Evolutionary conservation across 2,329 filamentous ascomycete species (phyloP).

Genomic region (Alternaria postmessia): DNA sequence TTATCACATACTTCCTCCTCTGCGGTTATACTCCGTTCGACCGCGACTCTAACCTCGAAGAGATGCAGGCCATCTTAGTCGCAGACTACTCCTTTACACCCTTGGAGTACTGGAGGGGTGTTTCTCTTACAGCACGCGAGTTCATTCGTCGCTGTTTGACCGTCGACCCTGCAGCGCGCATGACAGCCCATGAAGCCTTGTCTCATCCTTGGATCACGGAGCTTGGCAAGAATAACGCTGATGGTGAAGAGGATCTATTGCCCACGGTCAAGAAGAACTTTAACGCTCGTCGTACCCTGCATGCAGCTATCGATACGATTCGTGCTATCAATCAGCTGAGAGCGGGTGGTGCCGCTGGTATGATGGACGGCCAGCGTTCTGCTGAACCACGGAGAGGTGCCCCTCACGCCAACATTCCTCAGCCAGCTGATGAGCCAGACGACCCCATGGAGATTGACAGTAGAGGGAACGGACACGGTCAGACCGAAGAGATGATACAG

Average conservation of each 20-base stretch:
- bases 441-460: slow-evolving; percentile 61
- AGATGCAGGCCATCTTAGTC: slow-evolving; percentile 98
- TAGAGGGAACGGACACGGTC: slow-evolving; percentile 66
- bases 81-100: slow-evolving; percentile 97
- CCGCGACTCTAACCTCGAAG: slow-evolving; percentile 94
- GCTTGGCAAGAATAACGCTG: slow-evolving; percentile 56
- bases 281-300: slow-evolving; percentile 70
- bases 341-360: slow-evolving; percentile 64
- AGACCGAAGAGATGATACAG: slow-evolving; percentile 68
- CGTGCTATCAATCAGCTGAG: slow-evolving; percentile 72
- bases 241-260: slow-evolving; percentile 62
- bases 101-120: slow-evolving; percentile 93
- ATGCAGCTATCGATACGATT: slow-evolving; percentile 73
- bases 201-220: slow-evolving; percentile 71
- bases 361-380: slow-evolving; percentile 69
- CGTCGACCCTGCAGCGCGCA: slow-evolving; percentile 83
- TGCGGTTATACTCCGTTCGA: slow-evolving; percentile 99
- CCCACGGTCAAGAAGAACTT: slow-evolving; percentile 76
- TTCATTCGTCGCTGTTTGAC: slow-evolving; percentile 94
- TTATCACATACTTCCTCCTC: slow-evolving; percentile 98
- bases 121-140: slow-evolving; percentile 82
- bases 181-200: slow-evolving; percentile 84
- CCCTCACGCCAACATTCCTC: slow-evolving; percentile 44
- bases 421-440: slow-evolving; percentile 43
- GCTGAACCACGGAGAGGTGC: slow-evolving; percentile 59